Evolutionary conservation across 805 yeast genomes (phyloP), one percentile per base, ranked within the genome.

Genomic region (Kazachstania kunashirensis): DNA sequence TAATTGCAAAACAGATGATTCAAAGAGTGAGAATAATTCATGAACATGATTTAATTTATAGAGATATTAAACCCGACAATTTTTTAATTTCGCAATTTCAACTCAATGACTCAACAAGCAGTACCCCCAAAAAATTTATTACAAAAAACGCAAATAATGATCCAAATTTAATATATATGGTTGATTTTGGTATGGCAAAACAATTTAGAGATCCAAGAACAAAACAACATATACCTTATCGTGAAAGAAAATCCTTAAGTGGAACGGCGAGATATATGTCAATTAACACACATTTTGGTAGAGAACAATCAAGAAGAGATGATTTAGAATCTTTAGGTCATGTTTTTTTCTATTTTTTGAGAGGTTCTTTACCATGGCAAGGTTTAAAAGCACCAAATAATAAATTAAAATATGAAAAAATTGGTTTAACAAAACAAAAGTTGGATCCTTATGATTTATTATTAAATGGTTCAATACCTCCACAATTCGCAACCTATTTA

Each of bases 241-340:
- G 97, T 52, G 98, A 92, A 61, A 84, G 88, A 61, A 92, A 92
- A 63, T 84, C 95, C 5, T 67, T 92, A 46, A 82, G 95, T 59
- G 98, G 98, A 34, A 92, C 98, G 3, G 98, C 97, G n/a, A 71
- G 98, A 52, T 92, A 92, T 65, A 92, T 92, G 96, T 81, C 94
- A 21, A 88, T 92, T 47, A 92, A 92, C 65, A 92, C 98, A 8
- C 98, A 92, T 63, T 66, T 92, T 52, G 98, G 98, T 33, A 77
- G 96, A 52, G 98, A 92, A 62, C 98, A 92, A 67, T 78, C 84
- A 52, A 79, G 98, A 58, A 73, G 98, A 52, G 98, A 92, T 56
- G 98, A 92, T 63, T 72, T 92, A 55, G 98, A 92, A 66, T 84
- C 95, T 38, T 70, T 92, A 55, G 98, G 96, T 24, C 96, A 92